Evolutionary conservation across 805 yeast species (phyloP).

Genomic region (Wickerhamiella parazyma): DNA sequence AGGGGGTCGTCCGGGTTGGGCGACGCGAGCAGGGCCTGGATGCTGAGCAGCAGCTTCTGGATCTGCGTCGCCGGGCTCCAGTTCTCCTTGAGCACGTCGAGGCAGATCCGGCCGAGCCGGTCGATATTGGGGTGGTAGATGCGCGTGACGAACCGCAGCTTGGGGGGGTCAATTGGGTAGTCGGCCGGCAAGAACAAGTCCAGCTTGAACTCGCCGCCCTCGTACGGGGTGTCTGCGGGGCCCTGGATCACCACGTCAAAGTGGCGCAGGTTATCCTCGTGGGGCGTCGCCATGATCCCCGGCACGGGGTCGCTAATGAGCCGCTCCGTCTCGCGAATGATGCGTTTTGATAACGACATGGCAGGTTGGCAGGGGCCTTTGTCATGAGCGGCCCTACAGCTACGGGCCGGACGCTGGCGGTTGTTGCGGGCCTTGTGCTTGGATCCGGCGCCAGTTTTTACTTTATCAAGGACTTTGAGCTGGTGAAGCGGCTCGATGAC

Average conservation of each 20-base stretch:
- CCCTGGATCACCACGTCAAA: constrained; percentile 89
- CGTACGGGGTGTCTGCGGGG: constrained; percentile 84
- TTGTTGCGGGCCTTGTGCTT: constrained; percentile 18
- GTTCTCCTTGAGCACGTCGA: constrained; percentile 85
- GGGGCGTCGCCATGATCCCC: constrained; percentile 86
- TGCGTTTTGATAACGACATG: constrained; percentile 63
- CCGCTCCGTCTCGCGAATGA: constrained; percentile 91
- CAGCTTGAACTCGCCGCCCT: constrained; percentile 57
- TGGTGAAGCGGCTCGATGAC: constrained; percentile 23
- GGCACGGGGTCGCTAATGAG: constrained; percentile 90
- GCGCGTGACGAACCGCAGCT: constrained; percentile 82
- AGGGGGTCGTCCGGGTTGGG: constrained; percentile 98
- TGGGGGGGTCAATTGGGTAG: constrained; percentile 97
- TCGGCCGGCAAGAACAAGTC: constrained; percentile 91
- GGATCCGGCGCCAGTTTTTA: constrained; percentile 20
- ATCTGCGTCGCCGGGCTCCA: constrained; percentile 98
- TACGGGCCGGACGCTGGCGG: constrained; percentile 22
- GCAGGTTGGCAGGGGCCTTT: not conserved
- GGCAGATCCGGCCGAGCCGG: constrained; percentile 84
- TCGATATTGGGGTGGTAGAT: constrained; percentile 97
- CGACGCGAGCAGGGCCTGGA: constrained; percentile 86
- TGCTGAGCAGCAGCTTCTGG: constrained; percentile 76
- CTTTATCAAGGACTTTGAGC: constrained; percentile 22
- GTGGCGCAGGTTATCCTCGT: constrained; percentile 84
- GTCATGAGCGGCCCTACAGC: constrained; percentile 18